A percentile compares a stretch with the other conserved stretches of the same genome.
phyloP scores from a whole-genome alignment of 2,329 filamentous ascomycete genomes.

The Pseudovirgaria hyperparasitica region DNA sequence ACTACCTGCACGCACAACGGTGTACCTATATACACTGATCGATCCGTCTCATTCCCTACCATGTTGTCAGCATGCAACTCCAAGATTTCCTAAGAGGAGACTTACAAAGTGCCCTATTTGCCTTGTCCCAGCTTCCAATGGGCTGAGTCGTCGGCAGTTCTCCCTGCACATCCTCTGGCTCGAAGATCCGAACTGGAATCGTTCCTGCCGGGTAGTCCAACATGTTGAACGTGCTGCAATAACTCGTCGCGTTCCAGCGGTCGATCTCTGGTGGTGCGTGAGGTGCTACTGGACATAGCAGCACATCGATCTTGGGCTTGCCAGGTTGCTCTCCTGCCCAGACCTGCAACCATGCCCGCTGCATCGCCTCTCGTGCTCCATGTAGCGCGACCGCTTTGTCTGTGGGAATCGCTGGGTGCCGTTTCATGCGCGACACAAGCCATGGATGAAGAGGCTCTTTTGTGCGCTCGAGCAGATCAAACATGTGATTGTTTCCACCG shows the following conservation, averaged over 20 bases:
- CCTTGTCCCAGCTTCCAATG: conserved; percentile 46
- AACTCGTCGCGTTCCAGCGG: conserved; percentile 48
- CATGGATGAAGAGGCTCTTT: conserved; percentile 47
- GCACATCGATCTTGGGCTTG: conserved; percentile 40
- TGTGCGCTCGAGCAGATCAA: conserved; percentile 42
- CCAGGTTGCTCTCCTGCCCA: conserved; percentile 36
- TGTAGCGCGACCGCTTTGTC: conserved; percentile 40
- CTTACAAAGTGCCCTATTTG: conserved; percentile 44
- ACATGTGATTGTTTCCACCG: conserved; percentile 43
- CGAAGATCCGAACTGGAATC: conserved; percentile 41
- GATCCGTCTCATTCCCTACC: conserved; percentile 34
- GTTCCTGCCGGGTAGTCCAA: conserved; percentile 49
- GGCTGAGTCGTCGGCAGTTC: conserved; percentile 28
- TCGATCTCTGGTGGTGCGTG: conserved; percentile 52
- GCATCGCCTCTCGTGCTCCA: conserved; percentile 37
- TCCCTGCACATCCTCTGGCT: conserved; percentile 36
- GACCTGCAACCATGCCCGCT: conserved; percentile 43
- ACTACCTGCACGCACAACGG: conserved; percentile 45
- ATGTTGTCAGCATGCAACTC: neutral
- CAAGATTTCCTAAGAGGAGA: conserved; percentile 11
- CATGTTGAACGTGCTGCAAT: conserved; percentile 48
- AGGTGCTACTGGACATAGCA: conserved; percentile 51
- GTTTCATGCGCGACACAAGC: conserved; percentile 39
- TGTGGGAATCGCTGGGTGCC: conserved; percentile 34
- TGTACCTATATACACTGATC: conserved; percentile 40